phyloP scores from a whole-genome alignment of 192 early-diverging fungal species.

The Coemansia sp. region DNA sequence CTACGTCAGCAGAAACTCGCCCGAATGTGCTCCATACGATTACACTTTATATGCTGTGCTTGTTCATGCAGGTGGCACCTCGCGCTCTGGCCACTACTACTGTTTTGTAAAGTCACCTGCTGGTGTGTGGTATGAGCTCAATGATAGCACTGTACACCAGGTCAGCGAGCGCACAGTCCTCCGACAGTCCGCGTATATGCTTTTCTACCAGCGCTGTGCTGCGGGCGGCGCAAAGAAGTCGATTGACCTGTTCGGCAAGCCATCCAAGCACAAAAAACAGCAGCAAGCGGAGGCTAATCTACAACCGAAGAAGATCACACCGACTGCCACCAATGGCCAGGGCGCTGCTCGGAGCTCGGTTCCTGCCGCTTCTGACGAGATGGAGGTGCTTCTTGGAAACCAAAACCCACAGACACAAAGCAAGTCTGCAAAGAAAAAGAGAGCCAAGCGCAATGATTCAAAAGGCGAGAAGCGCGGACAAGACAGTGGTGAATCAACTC shows the following conservation, averaged over 20 bases:
- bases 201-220: constrained; percentile 69
- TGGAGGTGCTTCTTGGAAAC: constrained; percentile 28
- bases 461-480: constrained; percentile 6
- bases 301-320: background rate
- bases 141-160: constrained; percentile 71
- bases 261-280: background rate
- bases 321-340: background rate
- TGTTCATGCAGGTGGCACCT: constrained; percentile 72
- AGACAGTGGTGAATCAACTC: background rate
- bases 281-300: background rate
- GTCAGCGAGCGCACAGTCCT: constrained; percentile 71
- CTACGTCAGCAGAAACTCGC: constrained; percentile 50
- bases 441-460: constrained; percentile 39
- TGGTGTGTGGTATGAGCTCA: constrained; percentile 78
- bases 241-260: background rate
- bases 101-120: constrained; percentile 75
- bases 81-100: constrained; percentile 85
- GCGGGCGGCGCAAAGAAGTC: constrained; percentile 3
- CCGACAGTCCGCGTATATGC: constrained; percentile 75
- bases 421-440: constrained; percentile 40
- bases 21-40: constrained; percentile 51
- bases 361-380: constrained; percentile 26
- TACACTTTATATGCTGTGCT: constrained; percentile 79
- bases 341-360: background rate
- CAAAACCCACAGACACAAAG: background rate